Conservation (phyloP, 2,329 filamentous ascomycete genomes). For the Diaporthe caulivora region DNA sequence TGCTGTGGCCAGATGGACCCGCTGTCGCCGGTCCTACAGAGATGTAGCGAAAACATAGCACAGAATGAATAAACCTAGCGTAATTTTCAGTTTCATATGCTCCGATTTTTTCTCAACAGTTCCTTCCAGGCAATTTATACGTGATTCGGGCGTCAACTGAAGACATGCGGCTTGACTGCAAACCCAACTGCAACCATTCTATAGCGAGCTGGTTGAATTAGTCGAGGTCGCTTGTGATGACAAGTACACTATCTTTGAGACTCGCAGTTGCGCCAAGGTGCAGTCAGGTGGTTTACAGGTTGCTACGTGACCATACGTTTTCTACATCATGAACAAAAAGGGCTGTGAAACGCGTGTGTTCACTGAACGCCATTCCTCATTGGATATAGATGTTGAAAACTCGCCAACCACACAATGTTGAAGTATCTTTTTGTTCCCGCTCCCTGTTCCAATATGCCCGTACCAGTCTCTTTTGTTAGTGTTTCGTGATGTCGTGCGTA, state of each 20-base stretch:
- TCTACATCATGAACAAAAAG: not conserved
- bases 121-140: not conserved
- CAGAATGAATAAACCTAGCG: not conserved
- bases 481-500: constrained; percentile 30
- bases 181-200: not conserved
- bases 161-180: not conserved
- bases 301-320: too few relatives aligned
- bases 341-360: not conserved
- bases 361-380: constrained; percentile 20
- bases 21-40: not conserved
- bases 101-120: not conserved
- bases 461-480: constrained; percentile 18
- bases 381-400: constrained; percentile 35
- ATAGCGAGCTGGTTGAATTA: not conserved
- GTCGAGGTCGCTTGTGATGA: too few relatives aligned
- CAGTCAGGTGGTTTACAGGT: not conserved
- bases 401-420: constrained; percentile 26
- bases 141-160: not conserved
- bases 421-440: constrained; percentile 21
- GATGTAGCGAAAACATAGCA: not conserved
- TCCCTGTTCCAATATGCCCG: constrained; percentile 27
- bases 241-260: not conserved
- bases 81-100: not conserved
- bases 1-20: too few relatives aligned
- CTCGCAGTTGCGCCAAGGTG: not conserved